Conservation (phyloP, 1,139 yeast species). For the Zygosaccharomyces sapae region DNA sequence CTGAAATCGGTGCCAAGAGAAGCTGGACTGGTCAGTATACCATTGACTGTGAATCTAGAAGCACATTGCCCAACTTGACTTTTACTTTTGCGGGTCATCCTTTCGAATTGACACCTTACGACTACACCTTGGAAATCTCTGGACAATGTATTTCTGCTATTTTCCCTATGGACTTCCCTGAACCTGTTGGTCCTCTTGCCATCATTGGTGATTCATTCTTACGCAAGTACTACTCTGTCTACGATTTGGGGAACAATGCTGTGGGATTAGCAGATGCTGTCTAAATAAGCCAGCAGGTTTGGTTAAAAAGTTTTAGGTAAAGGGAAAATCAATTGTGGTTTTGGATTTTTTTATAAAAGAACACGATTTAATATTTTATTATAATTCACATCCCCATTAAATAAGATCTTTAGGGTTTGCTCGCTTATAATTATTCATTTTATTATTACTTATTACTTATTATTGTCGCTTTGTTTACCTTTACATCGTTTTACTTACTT, state of each 20-base stretch:
- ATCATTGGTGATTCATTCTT: constrained; percentile 96
- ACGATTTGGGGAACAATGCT: constrained; percentile 83
- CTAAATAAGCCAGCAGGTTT: constrained; percentile 26
- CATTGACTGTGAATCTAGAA: constrained; percentile 82
- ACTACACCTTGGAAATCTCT: constrained; percentile 86
- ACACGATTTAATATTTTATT: no score
- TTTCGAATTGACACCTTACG: constrained; percentile 82
- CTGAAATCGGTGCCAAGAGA: constrained; percentile 95
- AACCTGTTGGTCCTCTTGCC: constrained; percentile 93
- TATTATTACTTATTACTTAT: not conserved
- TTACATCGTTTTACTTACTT: not conserved
- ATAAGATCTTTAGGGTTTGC: no score
- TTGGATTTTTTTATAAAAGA: no score
- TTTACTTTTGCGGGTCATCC: constrained; percentile 84
- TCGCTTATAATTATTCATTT: no score
- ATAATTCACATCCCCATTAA: no score
- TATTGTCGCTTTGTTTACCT: constrained; percentile 3
- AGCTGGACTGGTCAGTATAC: constrained; percentile 97
- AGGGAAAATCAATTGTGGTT: no score
- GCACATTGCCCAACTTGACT: constrained; percentile 80
- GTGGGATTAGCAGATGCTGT: constrained; percentile 85
- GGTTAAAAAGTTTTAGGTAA: no score
- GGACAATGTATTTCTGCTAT: constrained; percentile 95
- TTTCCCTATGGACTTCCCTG: constrained; percentile 96
- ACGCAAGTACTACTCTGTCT: constrained; percentile 89